phyloP scores from a whole-genome alignment of 1,284 basidiomycete species.

The Tremellales sp. region DNA sequence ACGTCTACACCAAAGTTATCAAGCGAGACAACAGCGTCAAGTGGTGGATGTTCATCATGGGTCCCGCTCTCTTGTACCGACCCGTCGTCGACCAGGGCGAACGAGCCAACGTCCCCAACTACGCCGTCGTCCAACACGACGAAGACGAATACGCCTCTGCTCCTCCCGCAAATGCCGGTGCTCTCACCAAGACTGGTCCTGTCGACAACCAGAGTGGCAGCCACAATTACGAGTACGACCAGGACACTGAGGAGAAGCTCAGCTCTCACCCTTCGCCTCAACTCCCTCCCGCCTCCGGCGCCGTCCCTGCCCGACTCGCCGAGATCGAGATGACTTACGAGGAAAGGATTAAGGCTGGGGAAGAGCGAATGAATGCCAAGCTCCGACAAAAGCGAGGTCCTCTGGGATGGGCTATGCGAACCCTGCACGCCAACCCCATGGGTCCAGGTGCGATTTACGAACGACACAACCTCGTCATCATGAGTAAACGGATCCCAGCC shows the following conservation, averaged over 20 bases:
- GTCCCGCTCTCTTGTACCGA: conserved; percentile 48
- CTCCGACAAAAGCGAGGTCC: conserved; percentile 26
- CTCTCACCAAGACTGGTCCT: neutral
- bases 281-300: conserved; percentile 3
- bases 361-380: conserved; percentile 33
- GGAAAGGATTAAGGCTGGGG: conserved; percentile 18
- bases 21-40: conserved; percentile 48
- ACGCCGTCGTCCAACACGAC: conserved; percentile 43
- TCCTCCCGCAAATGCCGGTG: conserved; percentile 3
- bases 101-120: conserved; percentile 37
- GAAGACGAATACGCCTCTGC: conserved; percentile 12
- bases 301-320: neutral
- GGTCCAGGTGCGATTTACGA: conserved; percentile 36
- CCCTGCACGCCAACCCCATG: conserved; percentile 32
- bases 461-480: conserved; percentile 24
- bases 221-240: neutral
- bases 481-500: conserved; percentile 32
- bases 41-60: conserved; percentile 49
- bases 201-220: too few species aligned
- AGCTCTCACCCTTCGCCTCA: conserved; percentile 3
- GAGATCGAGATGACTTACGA: conserved; percentile 15
- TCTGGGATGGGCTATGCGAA: conserved; percentile 39
- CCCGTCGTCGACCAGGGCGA: conserved; percentile 32
- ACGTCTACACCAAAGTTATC: conserved; percentile 49
- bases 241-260: conserved; percentile 10